A percentile compares a stretch with the other conserved stretches of the same genome.
Conservation (phyloP, 2,329 filamentous ascomycete species). For the Cladophialophora bantiana region DNA sequence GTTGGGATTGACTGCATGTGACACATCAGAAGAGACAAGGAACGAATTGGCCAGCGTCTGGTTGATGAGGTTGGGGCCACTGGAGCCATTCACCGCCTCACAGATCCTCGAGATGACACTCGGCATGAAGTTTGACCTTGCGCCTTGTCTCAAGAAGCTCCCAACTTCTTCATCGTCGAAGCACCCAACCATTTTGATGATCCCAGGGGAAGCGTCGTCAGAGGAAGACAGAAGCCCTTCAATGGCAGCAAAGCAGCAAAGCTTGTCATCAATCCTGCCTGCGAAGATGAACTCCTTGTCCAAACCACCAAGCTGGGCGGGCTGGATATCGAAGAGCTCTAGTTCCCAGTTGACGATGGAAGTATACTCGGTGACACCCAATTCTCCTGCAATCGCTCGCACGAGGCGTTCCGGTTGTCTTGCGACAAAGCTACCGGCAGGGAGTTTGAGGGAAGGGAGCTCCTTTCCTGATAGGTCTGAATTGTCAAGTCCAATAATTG, state of each 20-base stretch:
- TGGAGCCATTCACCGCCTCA: constrained; percentile 57
- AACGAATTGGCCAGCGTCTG: constrained; percentile 92
- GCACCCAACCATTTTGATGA: constrained; percentile 88
- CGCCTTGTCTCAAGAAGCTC: constrained; percentile 86
- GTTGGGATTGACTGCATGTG: constrained; percentile 93
- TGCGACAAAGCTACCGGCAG: constrained; percentile 73
- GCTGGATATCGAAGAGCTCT: constrained; percentile 90
- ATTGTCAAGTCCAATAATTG: constrained; percentile 88
- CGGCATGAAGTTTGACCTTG: constrained; percentile 85
- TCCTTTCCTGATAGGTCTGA: constrained; percentile 58
- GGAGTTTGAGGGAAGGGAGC: constrained; percentile 41
- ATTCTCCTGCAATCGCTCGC: constrained; percentile 76
- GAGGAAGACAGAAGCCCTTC: constrained; percentile 78
- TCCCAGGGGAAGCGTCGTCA: constrained; percentile 58
- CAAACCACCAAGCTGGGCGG: constrained; percentile 80
- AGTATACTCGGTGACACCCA: constrained; percentile 75
- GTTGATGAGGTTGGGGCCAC: constrained; percentile 66
- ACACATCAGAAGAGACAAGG: constrained; percentile 90
- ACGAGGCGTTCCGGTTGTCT: constrained; percentile 88
- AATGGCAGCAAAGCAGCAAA: constrained; percentile 92
- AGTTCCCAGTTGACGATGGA: constrained; percentile 95
- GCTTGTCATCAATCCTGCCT: constrained; percentile 94
- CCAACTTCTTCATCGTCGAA: constrained; percentile 99
- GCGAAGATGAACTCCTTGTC: constrained; percentile 95
- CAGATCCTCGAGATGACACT: constrained; percentile 80